A percentile compares a stretch with the other conserved stretches of the same genome.
phyloP scores from a whole-genome alignment of 306 rosid species.

The Fragaria nilgerrensis region DNA sequence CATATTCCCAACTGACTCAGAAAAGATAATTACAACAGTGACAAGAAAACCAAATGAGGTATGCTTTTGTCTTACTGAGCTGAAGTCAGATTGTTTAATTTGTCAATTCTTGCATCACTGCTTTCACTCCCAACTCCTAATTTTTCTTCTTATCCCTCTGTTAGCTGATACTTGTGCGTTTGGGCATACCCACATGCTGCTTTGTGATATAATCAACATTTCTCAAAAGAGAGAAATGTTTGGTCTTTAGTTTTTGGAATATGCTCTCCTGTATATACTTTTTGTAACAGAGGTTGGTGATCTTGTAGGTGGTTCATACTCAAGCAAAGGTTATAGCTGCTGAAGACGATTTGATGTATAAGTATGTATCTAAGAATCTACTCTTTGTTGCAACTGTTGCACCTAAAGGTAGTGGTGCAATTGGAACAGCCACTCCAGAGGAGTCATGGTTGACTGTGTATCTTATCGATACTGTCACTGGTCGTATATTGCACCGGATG shows the following conservation, averaged over 20 bases:
- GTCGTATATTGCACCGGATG: conserved; percentile 90
- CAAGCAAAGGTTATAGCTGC: conserved; percentile 90
- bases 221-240: neutral
- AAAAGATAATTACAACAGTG: conserved; percentile 72
- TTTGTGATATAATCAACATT: neutral
- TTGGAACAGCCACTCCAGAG: conserved; percentile 86
- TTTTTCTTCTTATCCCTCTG: neutral
- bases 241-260: neutral
- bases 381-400: conserved; percentile 90
- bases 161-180: neutral
- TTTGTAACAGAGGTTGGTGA: conserved; percentile 10
- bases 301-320: conserved; percentile 85
- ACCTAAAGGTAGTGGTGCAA: conserved; percentile 83
- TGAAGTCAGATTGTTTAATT: neutral
- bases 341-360: conserved; percentile 87
- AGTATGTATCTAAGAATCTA: conserved; percentile 74
- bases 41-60: conserved; percentile 84
- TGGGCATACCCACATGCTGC: neutral
- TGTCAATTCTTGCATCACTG: neutral
- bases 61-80: conserved; percentile 10
- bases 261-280: conserved; percentile 6
- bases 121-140: neutral
- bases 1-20: conserved; percentile 90
- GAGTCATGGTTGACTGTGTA: conserved; percentile 85
- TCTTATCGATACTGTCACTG: conserved; percentile 81